Base-by-base conservation (phyloP, 176 grass and related monocot genomes). In the Oryza meyeriana region DNA sequence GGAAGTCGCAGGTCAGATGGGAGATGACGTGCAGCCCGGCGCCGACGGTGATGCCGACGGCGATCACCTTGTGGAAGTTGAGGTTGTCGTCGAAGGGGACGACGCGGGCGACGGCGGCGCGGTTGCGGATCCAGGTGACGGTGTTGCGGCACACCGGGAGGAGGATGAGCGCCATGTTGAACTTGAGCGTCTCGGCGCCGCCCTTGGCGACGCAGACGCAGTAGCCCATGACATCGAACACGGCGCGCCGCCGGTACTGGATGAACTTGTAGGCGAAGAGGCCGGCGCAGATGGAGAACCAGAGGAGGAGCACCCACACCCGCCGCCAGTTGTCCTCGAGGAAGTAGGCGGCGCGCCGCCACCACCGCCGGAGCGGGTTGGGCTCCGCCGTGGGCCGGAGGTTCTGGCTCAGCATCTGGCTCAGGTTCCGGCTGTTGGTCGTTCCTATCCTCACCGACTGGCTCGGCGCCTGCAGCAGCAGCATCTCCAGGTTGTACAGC, bases 51-150 rank as follows among this genome's bases (percentile, higher is more conserved):
- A 99, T 91, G 3, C 97, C 97, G 1, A 42, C 80, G 1, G 97
- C 97, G 28, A 99, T 88, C 35, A 99, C 92, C 97, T 96, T 99
- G 87, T 99, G 97, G 87, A 99, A 99, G 57, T 96, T 99, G 82
- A 99, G 85, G 85, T 94, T 99, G 90, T 99, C 97, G 84, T 99
- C 97, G 82, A 99, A 96, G 0, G 97, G 97, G 3, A 96, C 72
- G 4, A 69, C 78, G 18, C 84, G 44, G 0, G 69, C 87, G 0
- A 83, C 68, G 9, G 41, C 79, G 52, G 87, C 75, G 29, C 87
- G 85, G 88, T 93, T 95, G 40, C 97, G 86, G 31, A 99, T 14
- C 97, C 97, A 99, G 12, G 97, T 99, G 87, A 99, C 90, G 72
- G 97, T 94, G 93, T 99, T 99, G n/a, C 97, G 93, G 91, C 93